phyloP scores from a whole-genome alignment of 371 early-diverging fungal species.

The Dinochytrium kinnereticum region DNA sequence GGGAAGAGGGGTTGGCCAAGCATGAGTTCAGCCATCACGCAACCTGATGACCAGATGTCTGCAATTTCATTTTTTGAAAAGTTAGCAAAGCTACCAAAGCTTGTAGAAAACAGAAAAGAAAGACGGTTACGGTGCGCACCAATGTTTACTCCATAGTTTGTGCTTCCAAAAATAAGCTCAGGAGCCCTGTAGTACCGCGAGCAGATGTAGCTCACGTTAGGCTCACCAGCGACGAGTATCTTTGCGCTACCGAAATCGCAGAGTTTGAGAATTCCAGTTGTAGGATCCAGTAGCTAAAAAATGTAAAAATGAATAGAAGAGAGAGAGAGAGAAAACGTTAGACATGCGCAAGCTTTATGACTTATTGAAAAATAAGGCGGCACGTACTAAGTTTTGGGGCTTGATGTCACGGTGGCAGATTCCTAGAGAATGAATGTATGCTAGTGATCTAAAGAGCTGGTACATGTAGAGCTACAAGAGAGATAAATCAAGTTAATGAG shows the following conservation, averaged over 20 bases:
- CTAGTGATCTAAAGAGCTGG: conserved; percentile 93
- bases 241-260: conserved; percentile 99
- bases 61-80: too few relatives aligned
- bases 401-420: conserved; percentile 98
- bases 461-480: conserved; percentile 83
- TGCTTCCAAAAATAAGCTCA: conserved; percentile 96
- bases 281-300: conserved; percentile 85
- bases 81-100: too few relatives aligned
- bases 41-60: conserved; percentile 99
- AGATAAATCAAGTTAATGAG: background rate
- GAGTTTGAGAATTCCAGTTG: conserved; percentile 89
- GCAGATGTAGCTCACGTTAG: conserved; percentile 98
- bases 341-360: background rate
- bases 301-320: background rate
- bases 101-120: background rate
- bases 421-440: conserved; percentile 95
- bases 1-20: conserved; percentile 96
- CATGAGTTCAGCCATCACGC: conserved; percentile 99
- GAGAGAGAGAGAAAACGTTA: background rate
- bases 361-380: too few relatives aligned
- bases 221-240: conserved; percentile 89
- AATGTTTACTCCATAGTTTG: conserved; percentile 90
- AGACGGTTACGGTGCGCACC: conserved; percentile 45
- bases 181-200: conserved; percentile 99
- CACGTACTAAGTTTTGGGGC: conserved; percentile 92